Base-by-base conservation (phyloP, 768 basidiomycete species). In the Cyathus striatus region DNA sequence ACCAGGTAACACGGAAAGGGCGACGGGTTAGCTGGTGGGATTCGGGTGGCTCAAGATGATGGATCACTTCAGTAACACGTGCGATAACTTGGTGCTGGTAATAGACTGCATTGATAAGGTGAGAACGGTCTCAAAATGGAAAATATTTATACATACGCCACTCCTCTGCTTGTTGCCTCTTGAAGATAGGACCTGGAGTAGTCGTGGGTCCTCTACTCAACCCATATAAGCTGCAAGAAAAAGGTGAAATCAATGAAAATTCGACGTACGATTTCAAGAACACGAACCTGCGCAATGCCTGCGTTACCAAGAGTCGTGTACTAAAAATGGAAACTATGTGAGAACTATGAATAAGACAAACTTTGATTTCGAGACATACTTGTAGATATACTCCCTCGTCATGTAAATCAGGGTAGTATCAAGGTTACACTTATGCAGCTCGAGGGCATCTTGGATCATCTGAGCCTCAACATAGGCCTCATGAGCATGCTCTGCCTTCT, bases 1-100 rank as follows among this genome's bases (percentile, higher is more conserved):
- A 85, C 86, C 86, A 89, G 35, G 72, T 71, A 42, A 79, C 75
- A 50, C 83, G 77, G 59, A 77, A 87, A 1, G 86, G 86, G 0
- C 84, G 75, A 21, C 85, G 70, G 16, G 79, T 76, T 23, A 89
- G 65, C 51, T 79, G 63, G 46, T 82, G 68, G 0, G 72, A 78
- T 25, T 76, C 69, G 3, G 65, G 60, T 25, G 72, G 67, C n/a
- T 66, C 66, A 13, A 82, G 59, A 40, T 75, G 70, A 38, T 73
- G 67, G 16, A 85, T 68, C 14, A 80, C 69, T 21, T 64, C 54
- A 52, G 75, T 77, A 37, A 81, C 77, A 26, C 77, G 74, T 48
- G 75, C 68, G n/a, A 85, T 73, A 23, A 87, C 75, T 26, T 76
- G 77, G 22, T 73, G 73, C 51, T 87, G 84, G 52, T 88, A 82